Conservation (phyloP, 805 yeast species). For the Lipomyces kockii region DNA sequence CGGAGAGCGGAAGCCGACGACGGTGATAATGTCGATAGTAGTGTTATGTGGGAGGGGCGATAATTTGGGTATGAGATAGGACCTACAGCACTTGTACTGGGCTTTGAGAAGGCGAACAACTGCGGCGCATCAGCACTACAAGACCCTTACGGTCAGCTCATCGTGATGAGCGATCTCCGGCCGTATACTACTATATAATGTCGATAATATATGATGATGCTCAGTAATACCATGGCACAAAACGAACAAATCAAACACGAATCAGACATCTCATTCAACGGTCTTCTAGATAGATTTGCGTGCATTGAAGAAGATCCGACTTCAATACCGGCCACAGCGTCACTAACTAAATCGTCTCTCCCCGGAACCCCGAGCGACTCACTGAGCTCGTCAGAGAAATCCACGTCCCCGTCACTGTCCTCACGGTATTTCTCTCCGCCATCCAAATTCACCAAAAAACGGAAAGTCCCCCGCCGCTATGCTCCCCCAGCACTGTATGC, state of each 20-base stretch:
- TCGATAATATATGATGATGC: background rate
- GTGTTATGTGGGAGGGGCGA: no score
- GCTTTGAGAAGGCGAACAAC: no score
- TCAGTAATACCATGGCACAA: background rate
- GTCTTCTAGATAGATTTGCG: conserved; percentile 11
- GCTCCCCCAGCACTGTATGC: conserved; percentile 36
- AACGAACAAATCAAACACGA: background rate
- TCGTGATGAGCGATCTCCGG: background rate
- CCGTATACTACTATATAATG: no score
- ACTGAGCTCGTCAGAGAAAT: background rate
- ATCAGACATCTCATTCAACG: conserved; percentile 14
- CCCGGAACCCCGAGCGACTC: background rate
- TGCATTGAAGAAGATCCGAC: background rate
- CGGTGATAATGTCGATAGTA: no score
- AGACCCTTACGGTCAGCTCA: background rate
- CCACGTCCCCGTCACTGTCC: background rate
- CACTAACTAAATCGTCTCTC: background rate
- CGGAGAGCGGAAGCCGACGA: no score
- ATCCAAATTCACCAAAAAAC: conserved; percentile 12
- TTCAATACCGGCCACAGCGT: no score
- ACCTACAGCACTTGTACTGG: no score
- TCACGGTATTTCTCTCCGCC: background rate
- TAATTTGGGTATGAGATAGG: no score
- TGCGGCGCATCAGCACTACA: background rate
- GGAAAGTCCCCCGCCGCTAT: conserved; percentile 22